Conservation (phyloP, 78 protist species). For the Polysphondylium violaceum region DNA sequence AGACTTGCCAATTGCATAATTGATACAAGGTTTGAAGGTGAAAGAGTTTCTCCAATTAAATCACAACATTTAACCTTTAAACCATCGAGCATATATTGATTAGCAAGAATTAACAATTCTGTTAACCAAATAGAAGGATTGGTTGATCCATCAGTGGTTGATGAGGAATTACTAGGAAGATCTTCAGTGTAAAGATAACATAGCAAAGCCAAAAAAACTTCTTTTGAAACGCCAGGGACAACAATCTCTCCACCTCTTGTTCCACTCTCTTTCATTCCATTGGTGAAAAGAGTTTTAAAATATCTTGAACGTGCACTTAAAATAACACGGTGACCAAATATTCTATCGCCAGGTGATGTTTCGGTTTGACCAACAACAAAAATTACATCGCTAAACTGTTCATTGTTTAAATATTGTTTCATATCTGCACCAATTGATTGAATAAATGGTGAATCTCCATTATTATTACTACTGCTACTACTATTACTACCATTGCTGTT, state of each 20-base stretch:
- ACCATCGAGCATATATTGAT: slow-evolving; percentile 77
- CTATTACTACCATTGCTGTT: neutral
- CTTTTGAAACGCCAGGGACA: slow-evolving; percentile 50
- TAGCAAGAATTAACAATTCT: slow-evolving; percentile 52
- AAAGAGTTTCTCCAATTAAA: slow-evolving; percentile 62
- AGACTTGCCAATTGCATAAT: slow-evolving; percentile 53
- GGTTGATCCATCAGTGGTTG: neutral
- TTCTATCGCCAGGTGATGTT: slow-evolving; percentile 22
- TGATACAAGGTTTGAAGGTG: slow-evolving; percentile 26
- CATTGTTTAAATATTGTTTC: slow-evolving; percentile 50
- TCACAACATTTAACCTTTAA: slow-evolving; percentile 71
- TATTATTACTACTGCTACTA: slow-evolving; percentile 7
- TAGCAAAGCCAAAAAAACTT: slow-evolving; percentile 54
- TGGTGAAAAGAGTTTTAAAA: slow-evolving; percentile 62
- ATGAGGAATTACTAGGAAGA: slow-evolving; percentile 5
- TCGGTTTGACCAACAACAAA: slow-evolving; percentile 43
- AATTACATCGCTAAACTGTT: slow-evolving; percentile 63
- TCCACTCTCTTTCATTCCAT: slow-evolving; percentile 71
- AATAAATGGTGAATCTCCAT: slow-evolving; percentile 10
- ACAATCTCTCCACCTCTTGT: slow-evolving; percentile 13
- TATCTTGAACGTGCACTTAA: slow-evolving; percentile 67
- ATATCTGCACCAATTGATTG: slow-evolving; percentile 47
- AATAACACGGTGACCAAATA: slow-evolving; percentile 61
- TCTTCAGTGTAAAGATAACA: slow-evolving; percentile 78
- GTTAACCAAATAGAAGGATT: slow-evolving; percentile 15